A percentile compares a stretch with the other conserved stretches of the same genome.
Evolutionary conservation across 257 asterid genomes (phyloP).

Genomic region (Craterostigma plantagineum): DNA sequence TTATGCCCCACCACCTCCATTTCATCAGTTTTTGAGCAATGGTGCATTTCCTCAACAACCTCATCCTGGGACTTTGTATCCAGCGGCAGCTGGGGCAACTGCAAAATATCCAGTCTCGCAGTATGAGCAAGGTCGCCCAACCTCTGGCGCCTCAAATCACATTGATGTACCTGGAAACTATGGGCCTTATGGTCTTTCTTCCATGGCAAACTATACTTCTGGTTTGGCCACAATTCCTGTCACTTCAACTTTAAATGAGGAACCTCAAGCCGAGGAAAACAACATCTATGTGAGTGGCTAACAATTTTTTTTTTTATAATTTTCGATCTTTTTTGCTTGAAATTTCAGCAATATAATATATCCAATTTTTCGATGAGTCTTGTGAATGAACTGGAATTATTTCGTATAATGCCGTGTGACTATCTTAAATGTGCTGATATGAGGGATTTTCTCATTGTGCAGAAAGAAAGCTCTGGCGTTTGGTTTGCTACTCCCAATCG

Average conservation of each 20-base stretch:
- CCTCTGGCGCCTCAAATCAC: constrained; percentile 41
- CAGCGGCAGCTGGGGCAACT: no score
- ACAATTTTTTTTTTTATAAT: constrained; percentile 50
- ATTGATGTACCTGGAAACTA: constrained; percentile 58
- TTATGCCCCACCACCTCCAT: constrained; percentile 49
- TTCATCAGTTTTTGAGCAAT: constrained; percentile 63
- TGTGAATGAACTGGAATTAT: background rate
- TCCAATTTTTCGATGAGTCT: no score
- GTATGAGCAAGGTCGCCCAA: constrained; percentile 67
- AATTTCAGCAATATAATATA: no score
- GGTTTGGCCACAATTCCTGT: constrained; percentile 37
- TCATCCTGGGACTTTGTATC: constrained; percentile 55
- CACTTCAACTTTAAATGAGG: constrained; percentile 60
- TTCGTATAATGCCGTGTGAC: no score
- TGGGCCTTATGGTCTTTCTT: constrained; percentile 45
- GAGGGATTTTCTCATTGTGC: constrained; percentile 9
- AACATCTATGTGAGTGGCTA: constrained; percentile 44
- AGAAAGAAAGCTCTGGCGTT: constrained; percentile 71
- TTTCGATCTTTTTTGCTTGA: background rate
- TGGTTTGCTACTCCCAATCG: constrained; percentile 59
- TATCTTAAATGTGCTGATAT: no score
- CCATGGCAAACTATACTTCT: constrained; percentile 40
- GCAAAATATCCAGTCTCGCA: constrained; percentile 68
- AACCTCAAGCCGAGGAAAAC: constrained; percentile 52
- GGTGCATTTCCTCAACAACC: constrained; percentile 79